Percentiles rank a stretch among this genome's conserved stretches.
Evolutionary conservation across 192 early-diverging fungal species (phyloP).

Genomic region (Lobosporangium transversale): DNA sequence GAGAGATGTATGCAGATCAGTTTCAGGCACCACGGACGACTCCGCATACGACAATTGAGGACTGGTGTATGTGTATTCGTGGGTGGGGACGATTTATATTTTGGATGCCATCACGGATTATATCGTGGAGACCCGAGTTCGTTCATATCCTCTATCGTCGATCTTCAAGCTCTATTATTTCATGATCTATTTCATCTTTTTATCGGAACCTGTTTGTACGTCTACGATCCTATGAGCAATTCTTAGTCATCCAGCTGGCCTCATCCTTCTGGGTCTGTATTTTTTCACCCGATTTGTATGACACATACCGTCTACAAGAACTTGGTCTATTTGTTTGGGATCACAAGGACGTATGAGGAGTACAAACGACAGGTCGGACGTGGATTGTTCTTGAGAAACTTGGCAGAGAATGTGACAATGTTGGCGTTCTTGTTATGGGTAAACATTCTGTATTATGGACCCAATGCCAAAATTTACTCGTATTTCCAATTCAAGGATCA

Average conservation of each 20-base stretch:
- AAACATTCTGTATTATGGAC: conserved; percentile 74
- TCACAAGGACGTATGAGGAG: conserved; percentile 70
- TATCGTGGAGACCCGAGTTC: conserved; percentile 69
- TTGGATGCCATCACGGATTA: conserved; percentile 72
- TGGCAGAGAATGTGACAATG: conserved; percentile 83
- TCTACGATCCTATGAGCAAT: conserved; percentile 73
- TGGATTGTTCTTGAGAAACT: conserved; percentile 75
- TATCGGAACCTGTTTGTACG: conserved; percentile 82
- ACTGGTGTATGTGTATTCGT: conserved; percentile 79
- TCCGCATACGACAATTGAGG: conserved; percentile 68
- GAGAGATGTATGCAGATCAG: conserved; percentile 73
- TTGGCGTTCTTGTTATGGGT: conserved; percentile 79
- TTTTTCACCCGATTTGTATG: conserved; percentile 80
- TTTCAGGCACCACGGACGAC: conserved; percentile 53
- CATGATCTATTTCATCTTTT: conserved; percentile 85
- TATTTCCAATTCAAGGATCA: conserved; percentile 75
- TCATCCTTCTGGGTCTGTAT: conserved; percentile 80
- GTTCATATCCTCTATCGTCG: conserved; percentile 74
- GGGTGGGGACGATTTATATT: conserved; percentile 77
- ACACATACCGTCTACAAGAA: conserved; percentile 62
- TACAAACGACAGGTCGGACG: conserved; percentile 76
- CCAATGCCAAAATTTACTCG: conserved; percentile 72
- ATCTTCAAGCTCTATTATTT: conserved; percentile 82
- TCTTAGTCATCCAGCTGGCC: conserved; percentile 71
- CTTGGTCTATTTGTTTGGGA: conserved; percentile 63